A percentile compares a stretch with the other conserved stretches of the same genome.
Conservation (phyloP, 768 basidiomycete species). For the Phylloporus sp. region DNA sequence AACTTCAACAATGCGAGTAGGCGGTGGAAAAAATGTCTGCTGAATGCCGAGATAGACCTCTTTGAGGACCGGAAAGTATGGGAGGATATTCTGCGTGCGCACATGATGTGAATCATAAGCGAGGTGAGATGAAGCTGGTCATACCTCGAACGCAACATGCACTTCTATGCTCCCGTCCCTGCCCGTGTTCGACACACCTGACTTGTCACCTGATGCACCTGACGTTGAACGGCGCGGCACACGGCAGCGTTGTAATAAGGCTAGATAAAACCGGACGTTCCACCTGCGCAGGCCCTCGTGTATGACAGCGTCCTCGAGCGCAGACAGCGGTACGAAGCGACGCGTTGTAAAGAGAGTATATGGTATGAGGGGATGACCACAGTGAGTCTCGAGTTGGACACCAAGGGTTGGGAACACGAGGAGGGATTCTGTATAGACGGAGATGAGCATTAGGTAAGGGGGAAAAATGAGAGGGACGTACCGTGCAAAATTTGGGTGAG, state of each 20-base stretch:
- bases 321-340: slow-evolving; percentile 56
- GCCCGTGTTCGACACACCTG: neutral
- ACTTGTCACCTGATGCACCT: neutral
- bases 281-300: slow-evolving; percentile 72
- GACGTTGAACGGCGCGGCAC: no score
- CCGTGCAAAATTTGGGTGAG: slow-evolving; percentile 48
- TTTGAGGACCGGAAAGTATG: slow-evolving; percentile 57
- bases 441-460: neutral
- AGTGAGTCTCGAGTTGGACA: slow-evolving; percentile 69
- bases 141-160: slow-evolving; percentile 57
- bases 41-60: slow-evolving; percentile 62
- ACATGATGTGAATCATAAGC: neutral
- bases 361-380: slow-evolving; percentile 44
- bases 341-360: slow-evolving; percentile 32
- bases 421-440: slow-evolving; percentile 55
- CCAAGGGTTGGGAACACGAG: slow-evolving; percentile 64
- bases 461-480: slow-evolving; percentile 15
- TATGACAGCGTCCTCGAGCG: slow-evolving; percentile 60
- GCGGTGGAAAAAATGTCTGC: slow-evolving; percentile 33
- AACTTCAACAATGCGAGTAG: neutral
- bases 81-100: slow-evolving; percentile 55
- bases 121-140: slow-evolving; percentile 3
- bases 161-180: neutral
- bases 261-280: slow-evolving; percentile 70
- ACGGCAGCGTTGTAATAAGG: slow-evolving; percentile 33